phyloP scores from a whole-genome alignment of 352 stramenopile genomes.

The Globisporangium canariense region DNA sequence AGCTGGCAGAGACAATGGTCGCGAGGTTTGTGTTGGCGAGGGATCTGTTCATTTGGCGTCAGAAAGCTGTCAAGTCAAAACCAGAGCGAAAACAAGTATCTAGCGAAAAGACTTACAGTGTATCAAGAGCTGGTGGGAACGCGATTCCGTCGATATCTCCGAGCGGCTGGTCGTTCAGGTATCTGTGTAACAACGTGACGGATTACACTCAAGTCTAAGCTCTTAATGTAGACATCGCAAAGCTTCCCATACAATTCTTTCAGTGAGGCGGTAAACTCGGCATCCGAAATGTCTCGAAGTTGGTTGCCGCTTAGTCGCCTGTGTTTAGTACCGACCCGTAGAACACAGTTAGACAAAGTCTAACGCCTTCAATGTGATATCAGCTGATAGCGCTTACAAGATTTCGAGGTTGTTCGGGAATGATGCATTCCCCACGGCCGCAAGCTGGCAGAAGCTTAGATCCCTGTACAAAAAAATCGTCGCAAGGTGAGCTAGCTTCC shows the following conservation, averaged over 20 bases:
- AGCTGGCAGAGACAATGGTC: neutral
- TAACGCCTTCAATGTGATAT: too few species aligned
- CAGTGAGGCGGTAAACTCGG: slow-evolving; percentile 8
- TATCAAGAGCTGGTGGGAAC: neutral
- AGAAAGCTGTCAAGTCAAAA: neutral
- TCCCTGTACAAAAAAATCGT: neutral
- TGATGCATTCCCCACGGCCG: neutral
- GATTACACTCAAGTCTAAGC: neutral
- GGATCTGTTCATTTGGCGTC: neutral
- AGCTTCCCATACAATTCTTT: slow-evolving; percentile 2
- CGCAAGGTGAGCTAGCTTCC: neutral
- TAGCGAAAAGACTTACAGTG: neutral
- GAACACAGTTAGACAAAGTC: too few species aligned
- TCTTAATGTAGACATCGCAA: neutral
- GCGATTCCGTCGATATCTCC: neutral
- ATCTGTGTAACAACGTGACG: neutral
- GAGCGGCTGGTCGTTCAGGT: slow-evolving; percentile 6
- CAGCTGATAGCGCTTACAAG: neutral
- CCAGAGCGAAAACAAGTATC: neutral
- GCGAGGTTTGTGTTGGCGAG: neutral
- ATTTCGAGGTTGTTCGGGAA: neutral
- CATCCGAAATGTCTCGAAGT: neutral
- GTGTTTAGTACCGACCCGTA: neutral
- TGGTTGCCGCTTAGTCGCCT: slow-evolving; percentile 8
- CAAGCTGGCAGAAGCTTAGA: slow-evolving; percentile 3